phyloP scores from a whole-genome alignment of 257 asterid species.

The Jacaranda mimosifolia region DNA sequence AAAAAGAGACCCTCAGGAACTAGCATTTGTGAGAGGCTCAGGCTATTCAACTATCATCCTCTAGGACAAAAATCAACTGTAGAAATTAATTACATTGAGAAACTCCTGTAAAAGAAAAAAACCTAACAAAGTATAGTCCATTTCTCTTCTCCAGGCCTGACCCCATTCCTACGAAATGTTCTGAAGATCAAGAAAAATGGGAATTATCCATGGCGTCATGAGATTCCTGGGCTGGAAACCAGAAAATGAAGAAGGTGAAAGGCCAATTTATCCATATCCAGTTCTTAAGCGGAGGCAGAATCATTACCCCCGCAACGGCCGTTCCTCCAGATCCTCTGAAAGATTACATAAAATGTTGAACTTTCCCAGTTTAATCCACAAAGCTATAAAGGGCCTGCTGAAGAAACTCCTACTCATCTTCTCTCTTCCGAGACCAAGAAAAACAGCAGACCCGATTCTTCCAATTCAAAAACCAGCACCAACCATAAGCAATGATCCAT shows the following conservation, averaged over 20 bases:
- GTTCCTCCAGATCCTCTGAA: background rate
- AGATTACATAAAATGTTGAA: background rate
- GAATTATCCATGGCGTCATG: slow-evolving; percentile 9
- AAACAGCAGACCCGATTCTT: background rate
- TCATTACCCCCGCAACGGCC: background rate
- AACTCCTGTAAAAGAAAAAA: background rate
- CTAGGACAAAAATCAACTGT: background rate
- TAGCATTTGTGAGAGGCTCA: background rate
- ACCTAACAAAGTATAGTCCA: background rate
- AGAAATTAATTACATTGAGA: background rate
- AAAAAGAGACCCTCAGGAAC: background rate
- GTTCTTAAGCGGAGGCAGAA: background rate
- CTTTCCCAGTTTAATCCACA: background rate
- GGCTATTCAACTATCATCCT: background rate
- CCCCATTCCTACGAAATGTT: background rate
- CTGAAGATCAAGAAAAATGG: slow-evolving; percentile 27
- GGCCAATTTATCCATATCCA: background rate
- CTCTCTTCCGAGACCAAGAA: background rate
- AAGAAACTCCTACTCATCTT: background rate
- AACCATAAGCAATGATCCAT: background rate
- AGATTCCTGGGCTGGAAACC: background rate
- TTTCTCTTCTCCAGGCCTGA: slow-evolving; percentile 2
- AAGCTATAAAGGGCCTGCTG: background rate
- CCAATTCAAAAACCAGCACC: slow-evolving; percentile 10
- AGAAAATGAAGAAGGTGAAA: background rate